Percentiles rank a stretch among this genome's conserved stretches.
Conservation (phyloP, 2,329 filamentous ascomycete species). For the Graphilbum fragrans region DNA sequence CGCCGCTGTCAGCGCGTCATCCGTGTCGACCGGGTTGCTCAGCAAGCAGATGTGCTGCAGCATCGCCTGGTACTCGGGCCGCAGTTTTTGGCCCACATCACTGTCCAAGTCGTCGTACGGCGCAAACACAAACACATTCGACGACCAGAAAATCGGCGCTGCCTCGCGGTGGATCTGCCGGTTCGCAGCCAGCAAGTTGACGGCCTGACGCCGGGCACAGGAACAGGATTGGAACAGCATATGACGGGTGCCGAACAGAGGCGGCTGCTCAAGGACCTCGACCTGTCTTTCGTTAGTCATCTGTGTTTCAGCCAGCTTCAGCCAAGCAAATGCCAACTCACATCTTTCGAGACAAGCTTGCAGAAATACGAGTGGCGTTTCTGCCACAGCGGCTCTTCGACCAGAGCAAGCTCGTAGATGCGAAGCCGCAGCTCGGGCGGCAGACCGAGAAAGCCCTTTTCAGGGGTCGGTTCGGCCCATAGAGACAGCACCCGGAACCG, state of each 20-base stretch:
- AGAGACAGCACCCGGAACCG: not conserved
- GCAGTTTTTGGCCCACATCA: slow-evolving; percentile 5
- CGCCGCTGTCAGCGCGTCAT: not conserved
- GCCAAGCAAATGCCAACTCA: not conserved
- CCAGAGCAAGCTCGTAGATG: not conserved
- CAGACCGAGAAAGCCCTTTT: not conserved
- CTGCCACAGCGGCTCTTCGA: slow-evolving; percentile 1
- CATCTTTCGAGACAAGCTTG: not conserved
- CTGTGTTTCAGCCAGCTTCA: not conserved
- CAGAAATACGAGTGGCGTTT: slow-evolving; percentile 2
- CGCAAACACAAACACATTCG: slow-evolving; percentile 6
- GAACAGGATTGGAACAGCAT: not conserved
- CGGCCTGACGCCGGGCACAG: slow-evolving; percentile 6
- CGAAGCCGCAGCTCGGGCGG: not conserved
- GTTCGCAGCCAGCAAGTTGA: slow-evolving; percentile 6
- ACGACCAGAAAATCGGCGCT: slow-evolving; percentile 8
- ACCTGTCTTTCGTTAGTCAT: too few species aligned
- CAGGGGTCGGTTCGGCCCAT: not conserved
- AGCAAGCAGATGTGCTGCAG: slow-evolving; percentile 8
- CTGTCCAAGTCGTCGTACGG: not conserved
- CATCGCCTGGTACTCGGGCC: slow-evolving; percentile 6
- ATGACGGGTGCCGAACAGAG: not conserved
- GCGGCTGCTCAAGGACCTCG: not conserved
- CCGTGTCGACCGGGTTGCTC: not conserved
- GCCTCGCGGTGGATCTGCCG: slow-evolving; percentile 10